These are phyloP conservation scores for Hemisphaericaspora xylanilytica DNA, from an alignment of 1,139 yeast species.

Conservation along the genomic window DNA sequence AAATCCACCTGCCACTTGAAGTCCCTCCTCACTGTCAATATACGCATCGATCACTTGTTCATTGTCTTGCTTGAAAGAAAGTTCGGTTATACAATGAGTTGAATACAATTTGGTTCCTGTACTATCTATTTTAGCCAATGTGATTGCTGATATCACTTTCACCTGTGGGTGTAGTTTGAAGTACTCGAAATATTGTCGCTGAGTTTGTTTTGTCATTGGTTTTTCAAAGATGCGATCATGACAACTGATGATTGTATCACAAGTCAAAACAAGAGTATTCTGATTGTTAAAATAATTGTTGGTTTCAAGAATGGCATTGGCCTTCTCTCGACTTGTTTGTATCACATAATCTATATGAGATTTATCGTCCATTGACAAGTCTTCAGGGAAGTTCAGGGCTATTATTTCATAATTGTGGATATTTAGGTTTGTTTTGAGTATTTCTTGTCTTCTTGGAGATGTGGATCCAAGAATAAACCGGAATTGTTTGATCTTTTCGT, in stretches of 20 bases:
- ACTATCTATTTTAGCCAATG: constrained; percentile 41
- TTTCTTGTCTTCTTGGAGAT: constrained; percentile 76
- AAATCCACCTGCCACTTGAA: constrained; percentile 89
- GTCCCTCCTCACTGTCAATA: constrained; percentile 70
- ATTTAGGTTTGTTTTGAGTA: constrained; percentile 60
- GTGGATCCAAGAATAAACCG: constrained; percentile 72
- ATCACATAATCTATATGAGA: constrained; percentile 62
- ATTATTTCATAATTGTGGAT: constrained; percentile 40
- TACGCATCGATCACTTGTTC: constrained; percentile 58
- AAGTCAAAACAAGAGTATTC: constrained; percentile 48
- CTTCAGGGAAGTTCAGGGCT: constrained; percentile 69
- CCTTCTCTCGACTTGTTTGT: constrained; percentile 66
- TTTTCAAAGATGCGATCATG: constrained; percentile 69
- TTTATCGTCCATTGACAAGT: constrained; percentile 54
- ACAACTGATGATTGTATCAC: constrained; percentile 82
- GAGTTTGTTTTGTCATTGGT: constrained; percentile 52
- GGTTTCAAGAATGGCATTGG: constrained; percentile 49
- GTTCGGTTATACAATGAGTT: constrained; percentile 20
- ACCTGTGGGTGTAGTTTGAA: constrained; percentile 47
- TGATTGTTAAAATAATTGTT: constrained; percentile 12
- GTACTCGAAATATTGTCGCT: constrained; percentile 45
- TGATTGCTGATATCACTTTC: constrained; percentile 68
- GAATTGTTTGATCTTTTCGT: constrained; percentile 23
- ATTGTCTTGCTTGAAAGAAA: constrained; percentile 37
- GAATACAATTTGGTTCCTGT: constrained; percentile 16